These are phyloP conservation scores for Paramecium sonneborni DNA, from an alignment of 73 alveolate species.

Conservation along the genomic window DNA sequence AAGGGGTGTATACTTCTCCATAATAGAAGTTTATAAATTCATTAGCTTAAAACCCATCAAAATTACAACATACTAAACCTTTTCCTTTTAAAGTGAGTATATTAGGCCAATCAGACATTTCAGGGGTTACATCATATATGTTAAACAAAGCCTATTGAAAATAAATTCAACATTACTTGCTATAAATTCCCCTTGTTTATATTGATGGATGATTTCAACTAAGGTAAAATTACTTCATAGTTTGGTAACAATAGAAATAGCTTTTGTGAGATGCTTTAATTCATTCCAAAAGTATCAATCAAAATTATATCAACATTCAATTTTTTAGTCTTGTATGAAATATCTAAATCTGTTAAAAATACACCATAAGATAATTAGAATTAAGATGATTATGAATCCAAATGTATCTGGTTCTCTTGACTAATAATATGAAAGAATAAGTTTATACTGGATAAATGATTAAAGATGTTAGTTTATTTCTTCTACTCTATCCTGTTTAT, in stretches of 20 bases:
- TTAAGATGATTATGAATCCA: not conserved
- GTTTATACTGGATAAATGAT: constrained; percentile 2
- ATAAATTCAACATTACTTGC: not conserved
- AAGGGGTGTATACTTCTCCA: constrained; percentile 50
- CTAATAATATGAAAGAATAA: not conserved
- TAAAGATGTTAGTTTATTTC: not conserved
- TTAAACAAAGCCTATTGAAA: not conserved
- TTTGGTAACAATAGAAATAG: not conserved
- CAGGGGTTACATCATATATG: not conserved
- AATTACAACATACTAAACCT: constrained; percentile 13
- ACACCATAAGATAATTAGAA: not conserved
- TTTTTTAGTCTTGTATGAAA: not conserved
- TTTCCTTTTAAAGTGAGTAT: not conserved
- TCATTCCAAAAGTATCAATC: constrained; percentile 25
- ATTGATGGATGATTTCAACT: not conserved
- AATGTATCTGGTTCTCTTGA: not conserved
- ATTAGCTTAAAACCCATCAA: not conserved
- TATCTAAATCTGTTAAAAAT: not conserved
- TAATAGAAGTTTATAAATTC: not conserved
- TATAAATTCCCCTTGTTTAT: not conserved
- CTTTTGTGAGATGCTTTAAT: not conserved
- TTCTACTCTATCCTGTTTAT: not conserved
- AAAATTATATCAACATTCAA: not conserved
- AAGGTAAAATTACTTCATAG: not conserved
- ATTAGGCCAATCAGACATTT: not conserved